These are phyloP conservation scores for Polygonum aviculare DNA, from an alignment of 148 eudicot genomes.

Conservation along the genomic window DNA sequence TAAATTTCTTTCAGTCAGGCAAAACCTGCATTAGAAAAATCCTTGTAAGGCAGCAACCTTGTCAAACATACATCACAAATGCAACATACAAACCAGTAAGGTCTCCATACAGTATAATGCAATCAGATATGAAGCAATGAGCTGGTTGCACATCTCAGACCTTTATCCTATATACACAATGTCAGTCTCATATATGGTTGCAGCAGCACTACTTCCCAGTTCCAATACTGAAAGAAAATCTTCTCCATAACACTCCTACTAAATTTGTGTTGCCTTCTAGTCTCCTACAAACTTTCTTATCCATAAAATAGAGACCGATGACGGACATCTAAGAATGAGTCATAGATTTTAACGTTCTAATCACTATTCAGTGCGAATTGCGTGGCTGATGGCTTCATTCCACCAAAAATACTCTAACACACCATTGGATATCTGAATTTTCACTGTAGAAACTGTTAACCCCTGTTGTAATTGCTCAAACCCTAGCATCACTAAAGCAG, in stretches of 20 bases:
- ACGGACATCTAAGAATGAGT: not conserved
- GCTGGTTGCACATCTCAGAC: not conserved
- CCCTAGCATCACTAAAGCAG: not conserved
- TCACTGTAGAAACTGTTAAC: not conserved
- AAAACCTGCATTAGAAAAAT: slow-evolving; percentile 37
- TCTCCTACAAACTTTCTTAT: not conserved
- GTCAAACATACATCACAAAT: not conserved
- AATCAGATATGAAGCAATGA: not conserved
- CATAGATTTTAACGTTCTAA: not conserved
- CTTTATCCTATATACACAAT: not conserved
- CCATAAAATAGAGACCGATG: not conserved
- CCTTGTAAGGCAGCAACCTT: not conserved
- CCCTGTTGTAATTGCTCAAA: not conserved
- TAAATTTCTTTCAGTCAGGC: slow-evolving; percentile 35
- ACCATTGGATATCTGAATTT: not conserved
- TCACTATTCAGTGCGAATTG: not conserved
- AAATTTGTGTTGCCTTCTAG: not conserved
- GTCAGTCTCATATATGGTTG: not conserved
- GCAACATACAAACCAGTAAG: not conserved
- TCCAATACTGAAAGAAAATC: not conserved
- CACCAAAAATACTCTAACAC: not conserved
- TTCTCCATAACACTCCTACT: not conserved
- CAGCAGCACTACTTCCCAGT: not conserved
- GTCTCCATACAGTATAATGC: not conserved
- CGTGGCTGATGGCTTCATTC: not conserved